Percentiles rank a stretch among this genome's conserved stretches.
These are phyloP conservation scores for Cladophialophora carrionii DNA, from an alignment of 2,329 filamentous ascomycete genomes.

Conservation along the genomic window DNA sequence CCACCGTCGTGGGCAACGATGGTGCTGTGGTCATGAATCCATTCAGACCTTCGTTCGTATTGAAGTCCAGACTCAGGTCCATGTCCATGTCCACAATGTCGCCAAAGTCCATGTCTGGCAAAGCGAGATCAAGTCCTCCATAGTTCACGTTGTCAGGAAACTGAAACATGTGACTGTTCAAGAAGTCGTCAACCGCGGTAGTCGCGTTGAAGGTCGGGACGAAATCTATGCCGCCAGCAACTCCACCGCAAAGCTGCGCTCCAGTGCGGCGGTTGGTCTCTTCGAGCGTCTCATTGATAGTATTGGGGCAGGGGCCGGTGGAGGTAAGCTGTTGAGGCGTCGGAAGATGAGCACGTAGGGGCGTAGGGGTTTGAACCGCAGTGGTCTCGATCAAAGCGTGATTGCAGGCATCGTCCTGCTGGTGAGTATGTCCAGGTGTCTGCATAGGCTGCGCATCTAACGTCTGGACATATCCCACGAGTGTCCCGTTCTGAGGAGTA, in stretches of 20 bases:
- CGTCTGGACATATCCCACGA: neutral
- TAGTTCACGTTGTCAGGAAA: neutral
- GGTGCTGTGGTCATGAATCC: neutral
- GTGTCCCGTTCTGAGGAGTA: neutral
- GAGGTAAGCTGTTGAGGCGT: constrained; percentile 10
- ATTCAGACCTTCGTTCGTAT: neutral
- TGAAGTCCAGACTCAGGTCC: neutral
- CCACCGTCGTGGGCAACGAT: neutral
- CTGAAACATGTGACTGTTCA: neutral
- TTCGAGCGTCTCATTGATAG: constrained; percentile 7
- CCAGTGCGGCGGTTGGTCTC: constrained; percentile 12
- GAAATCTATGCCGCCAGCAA: neutral
- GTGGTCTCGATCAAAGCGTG: neutral
- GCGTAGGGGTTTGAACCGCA: neutral
- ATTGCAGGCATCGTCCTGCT: neutral
- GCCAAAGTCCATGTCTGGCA: neutral
- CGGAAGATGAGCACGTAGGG: neutral
- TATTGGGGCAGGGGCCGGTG: constrained; percentile 11
- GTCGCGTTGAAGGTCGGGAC: neutral
- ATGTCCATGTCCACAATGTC: neutral
- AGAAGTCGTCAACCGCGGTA: neutral
- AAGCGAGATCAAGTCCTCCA: neutral
- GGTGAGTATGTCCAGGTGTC: neutral
- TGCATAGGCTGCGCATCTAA: neutral
- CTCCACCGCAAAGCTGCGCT: neutral